Conservation (phyloP, 257 asterid species). For the Fraxinus americana region DNA sequence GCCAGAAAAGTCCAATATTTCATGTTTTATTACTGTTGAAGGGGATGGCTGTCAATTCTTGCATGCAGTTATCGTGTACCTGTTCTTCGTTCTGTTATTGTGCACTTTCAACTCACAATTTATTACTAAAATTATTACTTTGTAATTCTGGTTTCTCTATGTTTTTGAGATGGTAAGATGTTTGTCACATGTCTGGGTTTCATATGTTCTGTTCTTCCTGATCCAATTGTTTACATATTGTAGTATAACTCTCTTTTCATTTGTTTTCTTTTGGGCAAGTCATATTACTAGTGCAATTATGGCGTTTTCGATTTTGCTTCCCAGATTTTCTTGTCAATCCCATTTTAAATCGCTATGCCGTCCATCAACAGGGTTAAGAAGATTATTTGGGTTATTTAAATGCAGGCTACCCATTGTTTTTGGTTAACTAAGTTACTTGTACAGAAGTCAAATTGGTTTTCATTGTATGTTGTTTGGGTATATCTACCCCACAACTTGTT, state of each 20-base stretch:
- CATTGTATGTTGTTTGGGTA: too few species aligned
- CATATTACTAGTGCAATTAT: not conserved
- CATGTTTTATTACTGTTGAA: conserved; percentile 1
- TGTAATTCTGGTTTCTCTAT: not conserved
- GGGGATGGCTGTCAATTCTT: conserved; percentile 7
- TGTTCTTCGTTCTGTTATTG: conserved; percentile 6
- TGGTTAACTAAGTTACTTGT: too few species aligned
- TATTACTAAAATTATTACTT: not conserved
- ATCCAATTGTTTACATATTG: not conserved
- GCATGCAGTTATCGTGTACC: not conserved
- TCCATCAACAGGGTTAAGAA: not conserved
- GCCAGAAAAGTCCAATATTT: not conserved
- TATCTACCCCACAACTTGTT: too few species aligned
- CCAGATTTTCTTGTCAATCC: not conserved
- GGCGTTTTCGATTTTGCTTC: not conserved
- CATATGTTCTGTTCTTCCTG: not conserved
- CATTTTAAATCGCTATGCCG: too few species aligned
- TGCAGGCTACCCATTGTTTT: too few species aligned
- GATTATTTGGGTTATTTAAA: too few species aligned
- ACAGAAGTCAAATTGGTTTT: too few species aligned
- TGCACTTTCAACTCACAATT: not conserved
- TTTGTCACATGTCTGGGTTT: not conserved
- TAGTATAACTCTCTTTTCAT: not conserved
- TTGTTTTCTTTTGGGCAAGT: not conserved
- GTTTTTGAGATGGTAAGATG: not conserved